Evolutionary conservation across 441 rosid species (phyloP).

Genomic region (Rhodomyrtus psidioides): DNA sequence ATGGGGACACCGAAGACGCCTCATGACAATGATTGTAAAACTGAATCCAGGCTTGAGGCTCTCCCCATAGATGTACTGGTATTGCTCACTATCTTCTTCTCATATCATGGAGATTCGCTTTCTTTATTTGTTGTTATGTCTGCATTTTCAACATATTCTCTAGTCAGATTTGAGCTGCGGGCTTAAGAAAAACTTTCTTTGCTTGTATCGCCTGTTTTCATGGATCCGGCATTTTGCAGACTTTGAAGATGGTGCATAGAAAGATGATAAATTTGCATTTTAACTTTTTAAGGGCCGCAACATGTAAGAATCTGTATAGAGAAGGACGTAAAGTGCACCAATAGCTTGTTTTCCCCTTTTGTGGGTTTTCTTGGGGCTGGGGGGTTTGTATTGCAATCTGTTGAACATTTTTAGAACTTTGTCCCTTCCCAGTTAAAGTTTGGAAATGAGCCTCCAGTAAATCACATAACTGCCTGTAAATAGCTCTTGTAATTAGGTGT

Average conservation of each 20-base stretch:
- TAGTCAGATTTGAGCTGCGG: background rate
- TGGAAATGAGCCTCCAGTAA: background rate
- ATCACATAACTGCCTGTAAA: background rate
- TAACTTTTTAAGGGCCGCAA: background rate
- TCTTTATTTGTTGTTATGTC: background rate
- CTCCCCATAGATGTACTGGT: constrained; percentile 93
- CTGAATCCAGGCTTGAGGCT: constrained; percentile 72
- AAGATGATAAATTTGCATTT: background rate
- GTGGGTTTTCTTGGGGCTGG: background rate
- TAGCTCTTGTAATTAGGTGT: background rate
- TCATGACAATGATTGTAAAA: constrained; percentile 32
- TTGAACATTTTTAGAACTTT: background rate
- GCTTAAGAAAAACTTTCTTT: background rate
- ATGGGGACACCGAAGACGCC: constrained; percentile 78
- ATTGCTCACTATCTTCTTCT: background rate
- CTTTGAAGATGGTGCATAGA: background rate
- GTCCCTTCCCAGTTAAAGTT: background rate
- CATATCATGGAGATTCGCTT: background rate
- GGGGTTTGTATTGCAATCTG: background rate
- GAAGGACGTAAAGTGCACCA: background rate
- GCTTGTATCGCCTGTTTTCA: background rate
- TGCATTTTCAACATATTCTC: background rate
- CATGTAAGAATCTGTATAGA: background rate
- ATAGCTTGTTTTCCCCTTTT: background rate
- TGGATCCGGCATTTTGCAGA: background rate